Conservation (phyloP, 2,329 filamentous ascomycete species). For the Pseudogymnoascus sp. region DNA sequence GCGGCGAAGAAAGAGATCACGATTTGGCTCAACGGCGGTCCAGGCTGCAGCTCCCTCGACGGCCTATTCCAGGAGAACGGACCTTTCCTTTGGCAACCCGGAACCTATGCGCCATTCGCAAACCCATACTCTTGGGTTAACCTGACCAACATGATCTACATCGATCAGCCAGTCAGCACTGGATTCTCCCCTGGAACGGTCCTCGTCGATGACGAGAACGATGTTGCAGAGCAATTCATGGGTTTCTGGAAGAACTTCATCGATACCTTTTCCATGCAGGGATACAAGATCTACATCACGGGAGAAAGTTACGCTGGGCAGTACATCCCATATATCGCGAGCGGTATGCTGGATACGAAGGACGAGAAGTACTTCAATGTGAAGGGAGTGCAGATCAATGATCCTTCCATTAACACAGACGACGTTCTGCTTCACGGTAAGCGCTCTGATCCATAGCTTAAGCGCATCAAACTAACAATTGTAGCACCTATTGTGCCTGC, state of each 20-base stretch:
- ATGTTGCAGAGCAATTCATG: constrained; percentile 47
- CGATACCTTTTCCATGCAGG: constrained; percentile 45
- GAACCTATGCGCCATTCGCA: constrained; percentile 19
- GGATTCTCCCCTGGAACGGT: constrained; percentile 48
- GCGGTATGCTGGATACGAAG: constrained; percentile 38
- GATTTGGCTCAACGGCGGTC: constrained; percentile 57
- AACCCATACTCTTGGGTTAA: constrained; percentile 46
- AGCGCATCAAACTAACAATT: constrained; percentile 9
- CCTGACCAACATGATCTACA: constrained; percentile 41
- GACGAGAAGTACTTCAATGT: constrained; percentile 51
- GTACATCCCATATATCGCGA: constrained; percentile 38
- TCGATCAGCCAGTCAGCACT: constrained; percentile 37
- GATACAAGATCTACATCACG: constrained; percentile 53
- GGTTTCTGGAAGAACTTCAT: constrained; percentile 57
- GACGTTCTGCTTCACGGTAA: constrained; percentile 17
- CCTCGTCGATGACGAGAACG: constrained; percentile 41
- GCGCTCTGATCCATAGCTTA: background rate
- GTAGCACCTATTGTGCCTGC: constrained; percentile 37
- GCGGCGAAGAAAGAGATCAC: constrained; percentile 38
- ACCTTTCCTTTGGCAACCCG: constrained; percentile 27
- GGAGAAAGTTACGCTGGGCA: constrained; percentile 53
- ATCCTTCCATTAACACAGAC: constrained; percentile 41
- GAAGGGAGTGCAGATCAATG: constrained; percentile 51
- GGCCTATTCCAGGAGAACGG: constrained; percentile 51
- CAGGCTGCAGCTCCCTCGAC: constrained; percentile 51